Evolutionary conservation across 306 rosid species (phyloP).

Genomic region (Sesbania bispinosa): DNA sequence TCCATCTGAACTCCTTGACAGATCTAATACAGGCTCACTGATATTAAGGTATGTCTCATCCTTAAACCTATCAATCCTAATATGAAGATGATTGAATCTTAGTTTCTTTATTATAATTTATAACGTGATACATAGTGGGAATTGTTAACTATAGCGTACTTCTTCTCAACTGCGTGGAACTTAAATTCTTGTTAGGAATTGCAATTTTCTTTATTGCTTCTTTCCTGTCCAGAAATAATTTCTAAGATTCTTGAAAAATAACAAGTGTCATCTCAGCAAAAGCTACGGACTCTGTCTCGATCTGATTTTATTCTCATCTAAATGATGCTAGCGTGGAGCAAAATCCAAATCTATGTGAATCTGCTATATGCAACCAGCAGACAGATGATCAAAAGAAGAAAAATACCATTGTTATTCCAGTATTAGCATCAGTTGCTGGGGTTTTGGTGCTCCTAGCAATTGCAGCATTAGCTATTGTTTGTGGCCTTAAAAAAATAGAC

Average conservation of each 20-base stretch:
- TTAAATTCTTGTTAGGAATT: too few relatives aligned
- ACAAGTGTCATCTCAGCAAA: too few relatives aligned
- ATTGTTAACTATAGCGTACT: neutral
- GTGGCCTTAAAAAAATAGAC: conserved; percentile 13
- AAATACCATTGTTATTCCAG: conserved; percentile 26
- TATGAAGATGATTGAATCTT: too few relatives aligned
- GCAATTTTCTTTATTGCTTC: too few relatives aligned
- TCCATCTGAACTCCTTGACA: conserved; percentile 36
- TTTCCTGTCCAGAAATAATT: too few relatives aligned
- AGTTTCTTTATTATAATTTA: too few relatives aligned
- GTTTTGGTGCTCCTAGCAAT: conserved; percentile 24
- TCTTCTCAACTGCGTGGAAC: too few relatives aligned
- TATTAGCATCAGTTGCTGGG: conserved; percentile 46
- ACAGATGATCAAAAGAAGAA: conserved; percentile 6
- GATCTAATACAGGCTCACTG: conserved; percentile 28
- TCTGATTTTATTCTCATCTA: neutral
- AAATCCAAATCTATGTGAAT: conserved; percentile 39
- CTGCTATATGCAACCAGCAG: conserved; percentile 22
- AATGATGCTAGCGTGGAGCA: conserved; percentile 28
- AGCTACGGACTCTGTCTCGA: too few relatives aligned
- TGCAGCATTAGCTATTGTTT: conserved; percentile 20
- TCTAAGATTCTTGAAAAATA: too few relatives aligned
- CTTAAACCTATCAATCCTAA: too few relatives aligned
- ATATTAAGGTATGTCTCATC: conserved; percentile 56
- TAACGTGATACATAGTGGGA: too few relatives aligned